phyloP scores from a whole-genome alignment of 257 asterid species.

The Solanum pimpinellifolium region DNA sequence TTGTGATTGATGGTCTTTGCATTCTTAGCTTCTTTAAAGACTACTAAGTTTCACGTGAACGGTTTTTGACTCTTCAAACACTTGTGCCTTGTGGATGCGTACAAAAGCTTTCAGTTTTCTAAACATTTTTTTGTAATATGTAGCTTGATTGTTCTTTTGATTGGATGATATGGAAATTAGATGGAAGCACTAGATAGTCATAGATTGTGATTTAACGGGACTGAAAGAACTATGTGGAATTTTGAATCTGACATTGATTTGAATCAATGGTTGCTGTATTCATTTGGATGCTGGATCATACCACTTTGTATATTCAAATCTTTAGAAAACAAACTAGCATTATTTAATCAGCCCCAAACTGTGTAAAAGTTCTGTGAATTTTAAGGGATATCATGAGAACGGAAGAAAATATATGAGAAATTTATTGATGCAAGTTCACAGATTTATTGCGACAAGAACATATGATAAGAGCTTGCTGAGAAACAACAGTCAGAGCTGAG shows the following conservation, averaged over 20 bases:
- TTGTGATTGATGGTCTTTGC: not conserved
- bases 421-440: not conserved
- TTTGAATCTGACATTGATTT: not conserved
- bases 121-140: not conserved
- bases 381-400: not conserved
- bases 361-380: not conserved
- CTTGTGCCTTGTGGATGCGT: not conserved
- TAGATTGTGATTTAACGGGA: not conserved
- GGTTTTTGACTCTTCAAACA: not conserved
- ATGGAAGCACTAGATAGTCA: not conserved
- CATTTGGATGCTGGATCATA: not conserved
- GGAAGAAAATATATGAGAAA: not conserved
- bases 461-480: not conserved
- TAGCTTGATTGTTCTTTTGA: not conserved
- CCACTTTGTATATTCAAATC: not conserved
- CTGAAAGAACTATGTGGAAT: not conserved
- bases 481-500: not conserved
- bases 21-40: not conserved
- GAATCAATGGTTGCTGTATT: not conserved
- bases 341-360: not conserved
- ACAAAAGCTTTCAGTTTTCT: not conserved
- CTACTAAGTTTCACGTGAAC: not conserved
- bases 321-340: not conserved
- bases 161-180: not conserved
- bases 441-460: not conserved